Evolutionary conservation across 2,329 filamentous ascomycete genomes (phyloP).

Genomic region (Ophiostoma sp.): DNA sequence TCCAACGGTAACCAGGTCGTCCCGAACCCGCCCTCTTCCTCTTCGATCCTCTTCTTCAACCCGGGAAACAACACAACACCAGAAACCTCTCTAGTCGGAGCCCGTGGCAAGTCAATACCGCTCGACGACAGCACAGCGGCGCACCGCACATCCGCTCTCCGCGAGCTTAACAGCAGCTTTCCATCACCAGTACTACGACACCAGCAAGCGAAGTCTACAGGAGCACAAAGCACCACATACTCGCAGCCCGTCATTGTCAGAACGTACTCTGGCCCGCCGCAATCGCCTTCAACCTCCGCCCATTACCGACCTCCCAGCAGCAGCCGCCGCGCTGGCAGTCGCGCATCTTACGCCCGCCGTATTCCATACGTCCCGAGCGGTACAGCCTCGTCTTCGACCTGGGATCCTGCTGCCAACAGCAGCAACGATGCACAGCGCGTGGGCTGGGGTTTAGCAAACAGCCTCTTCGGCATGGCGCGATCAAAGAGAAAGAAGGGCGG

Average conservation of each 20-base stretch:
- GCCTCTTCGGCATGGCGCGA: slow-evolving; percentile 44
- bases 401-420: slow-evolving; percentile 17
- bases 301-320: slow-evolving; percentile 35
- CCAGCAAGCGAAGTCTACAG: slow-evolving; percentile 57
- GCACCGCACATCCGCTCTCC: slow-evolving; percentile 59
- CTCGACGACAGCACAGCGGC: slow-evolving; percentile 58
- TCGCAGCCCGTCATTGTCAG: slow-evolving; percentile 66
- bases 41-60: slow-evolving; percentile 51
- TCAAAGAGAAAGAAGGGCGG: slow-evolving; percentile 44
- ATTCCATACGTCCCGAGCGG: slow-evolving; percentile 34
- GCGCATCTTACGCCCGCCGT: slow-evolving; percentile 33
- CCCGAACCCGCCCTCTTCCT: slow-evolving; percentile 37
- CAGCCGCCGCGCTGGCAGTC: slow-evolving; percentile 36
- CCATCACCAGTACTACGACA: slow-evolving; percentile 50
- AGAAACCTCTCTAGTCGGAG: slow-evolving; percentile 52
- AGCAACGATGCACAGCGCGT: slow-evolving; percentile 25
- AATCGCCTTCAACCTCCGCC: slow-evolving; percentile 31
- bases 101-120: slow-evolving; percentile 56
- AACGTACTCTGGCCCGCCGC: slow-evolving; percentile 57
- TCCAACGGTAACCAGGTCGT: neutral
- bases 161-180: slow-evolving; percentile 59
- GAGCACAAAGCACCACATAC: slow-evolving; percentile 59
- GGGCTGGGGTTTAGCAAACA: slow-evolving; percentile 19
- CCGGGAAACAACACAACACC: slow-evolving; percentile 45
- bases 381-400: slow-evolving; percentile 28